These are phyloP conservation scores for Chlamydomonas schloesseri DNA, from an alignment of 139 green algal genomes.

Conservation along the genomic window DNA sequence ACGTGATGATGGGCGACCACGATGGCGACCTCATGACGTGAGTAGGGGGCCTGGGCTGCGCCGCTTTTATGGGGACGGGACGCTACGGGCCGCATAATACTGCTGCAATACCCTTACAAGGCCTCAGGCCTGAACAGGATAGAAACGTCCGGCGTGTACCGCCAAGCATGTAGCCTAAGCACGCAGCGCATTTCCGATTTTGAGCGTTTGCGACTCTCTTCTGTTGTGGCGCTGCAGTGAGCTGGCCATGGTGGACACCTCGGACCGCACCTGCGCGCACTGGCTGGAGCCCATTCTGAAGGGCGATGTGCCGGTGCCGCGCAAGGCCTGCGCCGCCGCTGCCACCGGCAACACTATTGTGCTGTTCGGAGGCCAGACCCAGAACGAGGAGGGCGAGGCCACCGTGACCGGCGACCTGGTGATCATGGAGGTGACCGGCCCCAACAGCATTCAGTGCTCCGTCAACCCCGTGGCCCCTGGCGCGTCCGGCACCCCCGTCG, in stretches of 20 bases:
- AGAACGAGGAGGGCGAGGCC: slow-evolving; percentile 62
- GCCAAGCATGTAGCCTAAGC: too few species aligned
- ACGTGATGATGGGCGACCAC: slow-evolving; percentile 76
- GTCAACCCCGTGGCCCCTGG: slow-evolving; percentile 51
- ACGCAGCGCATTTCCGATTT: too few species aligned
- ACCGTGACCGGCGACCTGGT: slow-evolving; percentile 67
- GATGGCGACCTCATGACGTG: slow-evolving; percentile 61
- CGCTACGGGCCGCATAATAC: too few species aligned
- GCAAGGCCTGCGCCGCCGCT: slow-evolving; percentile 65
- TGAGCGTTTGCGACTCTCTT: too few species aligned
- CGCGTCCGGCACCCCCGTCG: slow-evolving; percentile 17
- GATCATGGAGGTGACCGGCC: slow-evolving; percentile 69
- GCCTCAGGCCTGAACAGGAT: too few species aligned
- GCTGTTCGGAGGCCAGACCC: slow-evolving; percentile 71
- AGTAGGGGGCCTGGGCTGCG: not conserved
- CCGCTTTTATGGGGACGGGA: too few species aligned
- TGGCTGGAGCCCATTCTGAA: slow-evolving; percentile 68
- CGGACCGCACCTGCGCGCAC: slow-evolving; percentile 41
- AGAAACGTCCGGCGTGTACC: too few species aligned
- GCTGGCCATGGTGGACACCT: slow-evolving; percentile 59
- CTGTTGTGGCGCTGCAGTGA: slow-evolving; percentile 8
- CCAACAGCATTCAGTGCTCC: slow-evolving; percentile 50
- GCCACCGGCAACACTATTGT: slow-evolving; percentile 62
- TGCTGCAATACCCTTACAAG: not conserved
- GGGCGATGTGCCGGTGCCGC: slow-evolving; percentile 65